These are phyloP conservation scores for Cudoniella acicularis DNA, from an alignment of 495 filamentous ascomycete genomes.

Conservation along the genomic window DNA sequence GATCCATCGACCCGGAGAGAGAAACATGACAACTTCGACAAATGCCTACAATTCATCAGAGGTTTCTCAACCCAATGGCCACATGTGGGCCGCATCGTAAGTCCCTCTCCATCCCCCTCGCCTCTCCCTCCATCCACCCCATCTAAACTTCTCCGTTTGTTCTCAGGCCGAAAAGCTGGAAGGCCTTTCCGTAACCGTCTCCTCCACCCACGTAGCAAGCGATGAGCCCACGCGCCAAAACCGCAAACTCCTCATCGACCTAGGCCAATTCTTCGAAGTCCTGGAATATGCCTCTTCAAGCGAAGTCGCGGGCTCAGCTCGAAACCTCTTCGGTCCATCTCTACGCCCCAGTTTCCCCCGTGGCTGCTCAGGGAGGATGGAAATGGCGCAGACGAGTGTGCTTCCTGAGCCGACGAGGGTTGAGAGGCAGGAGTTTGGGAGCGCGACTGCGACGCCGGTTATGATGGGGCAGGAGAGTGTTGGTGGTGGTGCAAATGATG, in stretches of 20 bases:
- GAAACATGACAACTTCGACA: conserved; percentile 42
- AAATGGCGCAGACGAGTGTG: conserved; percentile 43
- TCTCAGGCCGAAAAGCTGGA: conserved; percentile 40
- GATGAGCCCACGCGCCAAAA: conserved; percentile 35
- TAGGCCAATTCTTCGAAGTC: conserved; percentile 48
- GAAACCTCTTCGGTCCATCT: conserved; percentile 40
- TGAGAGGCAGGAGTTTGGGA: conserved; percentile 27
- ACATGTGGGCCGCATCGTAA: conserved; percentile 44
- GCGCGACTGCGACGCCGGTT: conserved; percentile 18
- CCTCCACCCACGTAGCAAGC: conserved; percentile 39
- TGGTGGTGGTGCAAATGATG: too few relatives aligned
- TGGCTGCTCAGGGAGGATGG: too few relatives aligned
- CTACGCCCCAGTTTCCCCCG: conserved; percentile 30
- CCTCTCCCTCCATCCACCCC: too few relatives aligned
- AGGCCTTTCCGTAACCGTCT: conserved; percentile 41
- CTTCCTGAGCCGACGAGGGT: conserved; percentile 43
- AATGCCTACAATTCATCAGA: conserved; percentile 44
- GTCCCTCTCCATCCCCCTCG: conserved; percentile 9
- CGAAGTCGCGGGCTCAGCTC: conserved; percentile 34
- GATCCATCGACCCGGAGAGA: conserved; percentile 34
- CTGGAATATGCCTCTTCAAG: conserved; percentile 46
- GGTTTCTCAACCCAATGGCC: conserved; percentile 40
- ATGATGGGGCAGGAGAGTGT: conserved; percentile 11
- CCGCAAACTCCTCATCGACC: conserved; percentile 43
- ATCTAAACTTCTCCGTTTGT: too few relatives aligned